These are phyloP conservation scores for Cichorium intybus DNA, from an alignment of 140 eudicot genomes.

Conservation along the genomic window DNA sequence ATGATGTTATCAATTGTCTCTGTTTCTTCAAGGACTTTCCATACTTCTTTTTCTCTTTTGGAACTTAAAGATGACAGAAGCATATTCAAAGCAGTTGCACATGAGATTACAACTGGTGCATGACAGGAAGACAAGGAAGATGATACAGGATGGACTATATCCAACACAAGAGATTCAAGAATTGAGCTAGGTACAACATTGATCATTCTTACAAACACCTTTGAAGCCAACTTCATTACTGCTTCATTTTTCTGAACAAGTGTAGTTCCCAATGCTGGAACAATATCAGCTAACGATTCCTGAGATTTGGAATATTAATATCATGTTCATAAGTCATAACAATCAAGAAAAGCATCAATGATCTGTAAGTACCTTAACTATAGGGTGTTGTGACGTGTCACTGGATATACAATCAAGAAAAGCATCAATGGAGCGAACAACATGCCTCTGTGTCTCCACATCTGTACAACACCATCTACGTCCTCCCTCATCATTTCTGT, in stretches of 20 bases:
- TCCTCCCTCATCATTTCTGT: constrained; percentile 50
- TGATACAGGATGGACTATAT: constrained; percentile 57
- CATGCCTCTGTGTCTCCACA: constrained; percentile 68
- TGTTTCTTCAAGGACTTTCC: constrained; percentile 55
- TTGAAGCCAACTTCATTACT: constrained; percentile 54
- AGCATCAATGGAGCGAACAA: constrained; percentile 75
- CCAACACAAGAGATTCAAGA: constrained; percentile 46
- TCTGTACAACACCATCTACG: constrained; percentile 70
- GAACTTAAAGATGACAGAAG: constrained; percentile 44
- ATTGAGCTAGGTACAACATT: constrained; percentile 50
- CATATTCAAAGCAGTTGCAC: constrained; percentile 57
- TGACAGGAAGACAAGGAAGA: constrained; percentile 50
- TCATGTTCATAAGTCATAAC: too few relatives aligned
- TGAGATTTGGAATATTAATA: constrained; percentile 22
- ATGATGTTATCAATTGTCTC: constrained; percentile 44
- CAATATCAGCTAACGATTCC: constrained; percentile 71
- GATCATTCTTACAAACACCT: constrained; percentile 60
- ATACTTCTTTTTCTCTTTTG: constrained; percentile 49
- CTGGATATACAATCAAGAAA: constrained; percentile 71
- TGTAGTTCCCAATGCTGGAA: constrained; percentile 56
- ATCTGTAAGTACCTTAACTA: constrained; percentile 63
- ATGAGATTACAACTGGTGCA: constrained; percentile 49
- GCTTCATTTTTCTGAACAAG: constrained; percentile 60
- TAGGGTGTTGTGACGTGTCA: constrained; percentile 59
- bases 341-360: too few relatives aligned